Evolutionary conservation across 23 red algal genomes (phyloP).

Genomic region (Gracilaria gracilis): DNA sequence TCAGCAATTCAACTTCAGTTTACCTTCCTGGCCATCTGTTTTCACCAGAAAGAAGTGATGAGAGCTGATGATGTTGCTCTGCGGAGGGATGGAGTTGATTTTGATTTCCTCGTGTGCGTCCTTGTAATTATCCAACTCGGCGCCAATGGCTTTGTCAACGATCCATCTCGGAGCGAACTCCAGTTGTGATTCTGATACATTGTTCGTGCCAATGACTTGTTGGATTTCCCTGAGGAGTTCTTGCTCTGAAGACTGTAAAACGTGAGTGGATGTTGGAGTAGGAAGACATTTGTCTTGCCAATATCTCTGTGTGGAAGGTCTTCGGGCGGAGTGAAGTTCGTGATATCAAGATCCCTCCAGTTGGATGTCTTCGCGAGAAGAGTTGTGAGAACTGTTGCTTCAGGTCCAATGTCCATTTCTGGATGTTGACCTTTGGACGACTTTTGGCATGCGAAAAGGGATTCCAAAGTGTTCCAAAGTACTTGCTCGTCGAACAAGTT

Average conservation of each 20-base stretch:
- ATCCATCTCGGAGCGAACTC: constrained; percentile 18
- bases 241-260: not conserved
- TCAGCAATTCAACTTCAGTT: not conserved
- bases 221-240: not conserved
- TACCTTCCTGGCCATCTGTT: constrained; percentile 11
- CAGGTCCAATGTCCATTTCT: no score
- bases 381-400: no score
- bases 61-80: not conserved
- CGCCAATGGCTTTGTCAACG: not conserved
- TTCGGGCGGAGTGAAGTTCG: no score
- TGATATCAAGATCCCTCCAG: no score
- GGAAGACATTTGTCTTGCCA: no score
- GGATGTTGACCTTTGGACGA: no score
- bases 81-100: not conserved
- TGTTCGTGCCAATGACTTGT: not conserved
- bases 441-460: no score
- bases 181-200: not conserved
- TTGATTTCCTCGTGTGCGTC: not conserved
- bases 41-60: constrained; percentile 53
- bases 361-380: no score
- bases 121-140: not conserved
- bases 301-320: no score
- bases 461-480: not conserved
- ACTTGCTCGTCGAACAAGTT: not conserved
- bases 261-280: not conserved